These are phyloP conservation scores for Articulospora tetracladia DNA, from an alignment of 495 filamentous ascomycete species.

Conservation along the genomic window DNA sequence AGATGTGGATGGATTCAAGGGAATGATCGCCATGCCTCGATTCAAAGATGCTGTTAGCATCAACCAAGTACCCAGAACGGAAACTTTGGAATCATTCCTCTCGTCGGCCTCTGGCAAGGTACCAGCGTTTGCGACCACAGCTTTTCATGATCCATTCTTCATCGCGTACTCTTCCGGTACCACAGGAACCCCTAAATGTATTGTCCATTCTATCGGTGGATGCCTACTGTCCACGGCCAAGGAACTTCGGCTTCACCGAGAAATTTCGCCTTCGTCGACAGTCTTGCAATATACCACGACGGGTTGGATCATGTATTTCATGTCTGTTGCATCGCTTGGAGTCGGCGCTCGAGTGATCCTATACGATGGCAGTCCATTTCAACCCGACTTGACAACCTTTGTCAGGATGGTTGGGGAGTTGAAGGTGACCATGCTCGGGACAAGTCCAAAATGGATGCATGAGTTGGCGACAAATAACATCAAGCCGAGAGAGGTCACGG, in stretches of 20 bases:
- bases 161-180: conserved; percentile 72
- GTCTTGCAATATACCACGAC: conserved; percentile 41
- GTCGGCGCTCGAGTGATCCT: conserved; percentile 55
- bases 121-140: conserved; percentile 54
- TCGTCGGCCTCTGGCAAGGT: conserved; percentile 32
- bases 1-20: conserved; percentile 53
- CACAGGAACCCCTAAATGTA: conserved; percentile 71
- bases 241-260: conserved; percentile 58
- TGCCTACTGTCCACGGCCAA: conserved; percentile 54
- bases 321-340: conserved; percentile 47
- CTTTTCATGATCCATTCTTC: conserved; percentile 66
- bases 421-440: conserved; percentile 58
- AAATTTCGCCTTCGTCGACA: conserved; percentile 42
- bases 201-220: conserved; percentile 67
- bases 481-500: conserved; percentile 53
- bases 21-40: conserved; percentile 62
- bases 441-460: conserved; percentile 69
- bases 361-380: conserved; percentile 77
- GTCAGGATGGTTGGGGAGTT: conserved; percentile 56
- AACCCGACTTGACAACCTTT: conserved; percentile 57
- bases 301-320: conserved; percentile 84
- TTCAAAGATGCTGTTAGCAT: conserved; percentile 60
- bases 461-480: conserved; percentile 60
- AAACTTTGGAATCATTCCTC: conserved; percentile 52
- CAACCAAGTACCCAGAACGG: conserved; percentile 44